Base-by-base conservation (phyloP, 2,329 filamentous ascomycete genomes). In the Blumeria hordei region DNA sequence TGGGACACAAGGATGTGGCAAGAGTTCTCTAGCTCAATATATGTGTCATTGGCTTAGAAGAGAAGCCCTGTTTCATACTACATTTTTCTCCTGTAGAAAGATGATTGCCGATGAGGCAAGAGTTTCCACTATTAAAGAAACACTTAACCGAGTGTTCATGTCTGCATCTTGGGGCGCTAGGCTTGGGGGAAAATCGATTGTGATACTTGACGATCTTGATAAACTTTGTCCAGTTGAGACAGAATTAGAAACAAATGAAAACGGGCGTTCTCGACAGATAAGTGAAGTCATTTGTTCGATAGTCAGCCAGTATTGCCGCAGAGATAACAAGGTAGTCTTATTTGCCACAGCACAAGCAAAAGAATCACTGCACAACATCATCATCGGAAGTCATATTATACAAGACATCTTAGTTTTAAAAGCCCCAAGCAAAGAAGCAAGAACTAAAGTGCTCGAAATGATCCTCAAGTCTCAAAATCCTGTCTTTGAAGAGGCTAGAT, bases 261-360 rank as follows among this genome's bases (percentile, higher is more conserved):
- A 98, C 63, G 86, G 86, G 16, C 78, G 90, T 59, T 96, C 88
- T 65, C 79, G 88, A 36, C 88, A 96, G 62, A 79, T 95, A 56
- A 94, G 88, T 64, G 92, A 98, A 67, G 79, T 87, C 0, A 75
- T 98, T 5, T 84, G 85, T 64, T 79, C 83, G 0, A 80, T 92
- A 59, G 85, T 90, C 0, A 78, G 81, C 55, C 84, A 95, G 64
- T 88, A 90, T 65, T 94, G 88, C 65, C 79, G 78, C 0, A 75
- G 78, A 58, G 81, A 86, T 57, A 87, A 82, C 58, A 81, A 83
- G 1, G 84, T 98, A 12, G 85, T 94, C 4, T 69, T 98, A 54
- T 73, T 98, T 9, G 88, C 87, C 3, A 96, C 90, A 18, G 88
- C 90, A 0, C 88, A 94, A 67, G 82, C 83, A 16, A 98, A 98